Percentiles rank a stretch among this genome's conserved stretches.
These are phyloP conservation scores for Neofusicoccum sp. DNA, from an alignment of 2,329 filamentous ascomycete species.

Conservation along the genomic window DNA sequence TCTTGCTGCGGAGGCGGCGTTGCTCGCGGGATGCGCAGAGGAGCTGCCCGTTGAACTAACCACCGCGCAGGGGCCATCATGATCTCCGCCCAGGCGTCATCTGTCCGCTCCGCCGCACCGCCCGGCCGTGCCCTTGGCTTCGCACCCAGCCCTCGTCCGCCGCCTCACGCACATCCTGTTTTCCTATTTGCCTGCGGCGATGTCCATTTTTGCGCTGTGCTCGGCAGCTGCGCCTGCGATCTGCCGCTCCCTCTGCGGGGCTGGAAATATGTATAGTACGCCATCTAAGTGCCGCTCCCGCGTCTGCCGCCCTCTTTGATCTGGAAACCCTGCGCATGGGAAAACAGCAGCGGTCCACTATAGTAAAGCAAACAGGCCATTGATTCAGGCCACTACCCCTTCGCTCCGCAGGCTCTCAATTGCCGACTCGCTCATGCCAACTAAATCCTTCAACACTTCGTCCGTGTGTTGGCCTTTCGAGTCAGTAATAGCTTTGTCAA, in stretches of 20 bases:
- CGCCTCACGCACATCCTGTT: background rate
- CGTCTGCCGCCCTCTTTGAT: background rate
- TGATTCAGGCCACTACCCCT: slow-evolving; percentile 37
- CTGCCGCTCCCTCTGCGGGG: background rate
- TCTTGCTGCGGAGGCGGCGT: slow-evolving; percentile 8
- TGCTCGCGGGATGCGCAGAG: slow-evolving; percentile 11
- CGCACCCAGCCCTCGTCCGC: background rate
- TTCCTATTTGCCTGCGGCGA: background rate
- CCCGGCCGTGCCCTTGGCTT: slow-evolving; percentile 6
- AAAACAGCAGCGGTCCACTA: background rate
- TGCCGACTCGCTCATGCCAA: slow-evolving; percentile 37
- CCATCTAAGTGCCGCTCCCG: background rate
- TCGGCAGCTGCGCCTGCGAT: background rate
- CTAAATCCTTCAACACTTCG: slow-evolving; percentile 35
- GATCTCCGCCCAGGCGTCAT: slow-evolving; percentile 17
- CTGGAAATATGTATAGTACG: too few species aligned
- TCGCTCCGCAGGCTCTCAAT: slow-evolving; percentile 36
- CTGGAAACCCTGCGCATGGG: background rate
- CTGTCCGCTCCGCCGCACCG: background rate
- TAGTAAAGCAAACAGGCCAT: background rate
- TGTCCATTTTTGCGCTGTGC: background rate
- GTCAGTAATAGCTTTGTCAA: slow-evolving; percentile 35
- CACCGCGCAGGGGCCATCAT: slow-evolving; percentile 7
- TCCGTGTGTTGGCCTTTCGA: slow-evolving; percentile 38
- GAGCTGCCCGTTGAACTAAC: slow-evolving; percentile 11